Evolutionary conservation across 805 yeast species (phyloP).

Genomic region (Komagataella mondaviorum): DNA sequence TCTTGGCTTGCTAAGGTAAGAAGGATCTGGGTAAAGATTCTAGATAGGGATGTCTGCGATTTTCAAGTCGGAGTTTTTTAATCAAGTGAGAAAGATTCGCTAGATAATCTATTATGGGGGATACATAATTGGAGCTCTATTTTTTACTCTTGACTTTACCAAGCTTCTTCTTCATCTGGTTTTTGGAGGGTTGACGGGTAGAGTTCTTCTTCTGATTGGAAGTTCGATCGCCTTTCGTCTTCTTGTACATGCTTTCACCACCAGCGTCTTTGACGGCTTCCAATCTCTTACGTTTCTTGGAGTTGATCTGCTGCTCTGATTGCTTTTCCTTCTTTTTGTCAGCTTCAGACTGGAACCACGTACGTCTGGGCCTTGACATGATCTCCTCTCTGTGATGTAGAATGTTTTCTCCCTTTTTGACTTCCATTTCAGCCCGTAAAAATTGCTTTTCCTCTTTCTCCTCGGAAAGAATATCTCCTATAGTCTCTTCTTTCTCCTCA

Average conservation of each 20-base stretch:
- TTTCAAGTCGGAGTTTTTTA: neutral
- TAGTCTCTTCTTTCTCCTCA: slow-evolving; percentile 40
- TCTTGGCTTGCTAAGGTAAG: slow-evolving; percentile 1
- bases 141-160: slow-evolving; percentile 7
- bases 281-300: slow-evolving; percentile 56
- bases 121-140: neutral
- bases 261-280: slow-evolving; percentile 47
- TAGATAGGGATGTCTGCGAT: neutral
- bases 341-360: slow-evolving; percentile 77
- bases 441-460: slow-evolving; percentile 85
- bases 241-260: slow-evolving; percentile 49
- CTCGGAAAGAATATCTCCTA: slow-evolving; percentile 73
- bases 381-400: slow-evolving; percentile 74
- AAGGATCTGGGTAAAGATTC: neutral
- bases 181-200: slow-evolving; percentile 18
- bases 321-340: slow-evolving; percentile 38
- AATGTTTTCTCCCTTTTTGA: slow-evolving; percentile 74
- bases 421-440: slow-evolving; percentile 80
- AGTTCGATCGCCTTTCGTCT: slow-evolving; percentile 63
- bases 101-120: neutral
- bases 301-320: slow-evolving; percentile 35
- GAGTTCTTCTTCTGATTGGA: slow-evolving; percentile 30
- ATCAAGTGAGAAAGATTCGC: neutral
- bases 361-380: slow-evolving; percentile 80
- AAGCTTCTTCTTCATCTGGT: slow-evolving; percentile 14